A percentile compares a stretch with the other conserved stretches of the same genome.
Conservation (phyloP, 768 basidiomycete genomes). For the Boletus speciosus region DNA sequence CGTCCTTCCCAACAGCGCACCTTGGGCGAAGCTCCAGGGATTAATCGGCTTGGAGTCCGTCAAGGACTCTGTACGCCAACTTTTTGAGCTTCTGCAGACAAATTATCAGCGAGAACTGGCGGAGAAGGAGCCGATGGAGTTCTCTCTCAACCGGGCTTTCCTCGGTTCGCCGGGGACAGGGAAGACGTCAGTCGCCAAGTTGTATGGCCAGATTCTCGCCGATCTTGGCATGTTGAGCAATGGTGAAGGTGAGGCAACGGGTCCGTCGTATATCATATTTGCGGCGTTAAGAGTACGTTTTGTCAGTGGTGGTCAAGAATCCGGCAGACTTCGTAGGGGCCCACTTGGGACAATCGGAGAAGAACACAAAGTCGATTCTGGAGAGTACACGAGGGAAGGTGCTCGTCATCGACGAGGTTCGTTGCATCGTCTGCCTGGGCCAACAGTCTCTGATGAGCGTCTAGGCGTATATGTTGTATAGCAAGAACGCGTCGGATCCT, state of each 20-base stretch:
- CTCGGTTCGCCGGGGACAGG: conserved; percentile 69
- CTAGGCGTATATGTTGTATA: conserved; percentile 72
- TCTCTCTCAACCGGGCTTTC: conserved; percentile 65
- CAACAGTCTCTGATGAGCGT: neutral
- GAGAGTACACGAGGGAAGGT: conserved; percentile 61
- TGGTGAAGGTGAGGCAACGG: conserved; percentile 53
- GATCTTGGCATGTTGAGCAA: conserved; percentile 66
- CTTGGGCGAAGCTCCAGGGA: conserved; percentile 51
- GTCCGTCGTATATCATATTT: neutral
- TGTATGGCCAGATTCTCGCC: conserved; percentile 62
- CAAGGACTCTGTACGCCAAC: conserved; percentile 51
- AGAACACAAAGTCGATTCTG: conserved; percentile 62
- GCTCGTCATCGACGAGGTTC: conserved; percentile 67
- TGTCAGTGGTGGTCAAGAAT: conserved; percentile 60
- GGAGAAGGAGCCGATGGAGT: conserved; percentile 49
- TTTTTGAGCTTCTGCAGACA: conserved; percentile 45
- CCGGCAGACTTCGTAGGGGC: conserved; percentile 66
- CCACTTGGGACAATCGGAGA: conserved; percentile 57
- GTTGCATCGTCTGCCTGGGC: neutral
- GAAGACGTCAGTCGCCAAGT: conserved; percentile 66
- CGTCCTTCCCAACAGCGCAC: conserved; percentile 41
- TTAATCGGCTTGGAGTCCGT: conserved; percentile 57
- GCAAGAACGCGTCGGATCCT: conserved; percentile 38
- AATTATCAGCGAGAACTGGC: conserved; percentile 61
- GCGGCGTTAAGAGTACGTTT: neutral